Conservation (phyloP, 176 grass and related monocot species). For the Carex myosuroides region DNA sequence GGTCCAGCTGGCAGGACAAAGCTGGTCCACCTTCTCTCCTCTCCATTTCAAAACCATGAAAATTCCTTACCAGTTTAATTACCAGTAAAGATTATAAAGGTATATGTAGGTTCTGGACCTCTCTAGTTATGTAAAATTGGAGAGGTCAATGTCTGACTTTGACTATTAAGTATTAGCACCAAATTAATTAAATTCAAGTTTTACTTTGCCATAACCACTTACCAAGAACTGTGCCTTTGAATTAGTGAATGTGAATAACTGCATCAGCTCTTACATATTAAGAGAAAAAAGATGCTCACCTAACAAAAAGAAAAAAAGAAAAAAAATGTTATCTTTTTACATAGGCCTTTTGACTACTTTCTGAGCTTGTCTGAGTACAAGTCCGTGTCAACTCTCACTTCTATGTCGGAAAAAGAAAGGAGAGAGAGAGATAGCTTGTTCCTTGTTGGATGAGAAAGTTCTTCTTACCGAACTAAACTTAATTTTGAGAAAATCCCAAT, state of each 20-base stretch:
- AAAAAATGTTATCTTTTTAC: not conserved
- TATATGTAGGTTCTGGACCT: not conserved
- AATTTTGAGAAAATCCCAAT: no score
- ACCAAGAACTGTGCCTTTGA: not conserved
- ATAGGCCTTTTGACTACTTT: slow-evolving; percentile 3
- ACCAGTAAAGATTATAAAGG: not conserved
- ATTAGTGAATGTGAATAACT: slow-evolving; percentile 19
- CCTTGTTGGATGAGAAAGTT: not conserved
- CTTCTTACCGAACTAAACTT: not conserved
- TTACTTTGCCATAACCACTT: not conserved
- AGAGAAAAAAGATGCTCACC: not conserved
- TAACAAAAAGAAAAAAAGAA: not conserved
- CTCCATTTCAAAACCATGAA: not conserved
- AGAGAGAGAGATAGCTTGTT: not conserved
- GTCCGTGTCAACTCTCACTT: slow-evolving; percentile 13
- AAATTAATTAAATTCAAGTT: not conserved
- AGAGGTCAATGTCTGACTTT: not conserved
- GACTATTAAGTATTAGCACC: not conserved
- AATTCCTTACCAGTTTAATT: not conserved
- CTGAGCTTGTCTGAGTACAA: slow-evolving; percentile 8
- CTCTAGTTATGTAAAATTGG: not conserved
- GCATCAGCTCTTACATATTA: not conserved
- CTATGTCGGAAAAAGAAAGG: not conserved
- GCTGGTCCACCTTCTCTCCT: not conserved
- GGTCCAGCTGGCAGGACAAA: not conserved